A percentile compares a stretch with the other conserved stretches of the same genome.
These are phyloP conservation scores for Brassica balearica DNA, from an alignment of 441 rosid species.

Conservation along the genomic window DNA sequence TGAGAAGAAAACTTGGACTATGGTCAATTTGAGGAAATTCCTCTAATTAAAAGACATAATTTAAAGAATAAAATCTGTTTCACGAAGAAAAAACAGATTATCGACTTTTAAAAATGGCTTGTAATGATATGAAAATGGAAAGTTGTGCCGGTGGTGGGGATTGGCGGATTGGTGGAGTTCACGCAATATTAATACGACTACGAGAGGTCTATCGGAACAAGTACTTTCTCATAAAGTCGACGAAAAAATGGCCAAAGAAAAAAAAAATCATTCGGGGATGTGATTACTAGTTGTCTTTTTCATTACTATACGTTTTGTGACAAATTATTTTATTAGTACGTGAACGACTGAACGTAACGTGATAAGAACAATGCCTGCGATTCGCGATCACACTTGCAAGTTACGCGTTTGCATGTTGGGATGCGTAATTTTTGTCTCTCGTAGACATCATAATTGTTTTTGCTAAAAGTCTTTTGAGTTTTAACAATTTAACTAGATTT, in stretches of 20 bases:
- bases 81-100: too few relatives aligned
- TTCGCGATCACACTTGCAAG: neutral
- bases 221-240: conserved; percentile 19
- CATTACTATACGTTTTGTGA: neutral
- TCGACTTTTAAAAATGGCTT: neutral
- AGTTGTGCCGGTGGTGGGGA: conserved; percentile 32
- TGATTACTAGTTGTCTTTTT: neutral
- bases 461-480: too few relatives aligned
- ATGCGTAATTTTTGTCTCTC: neutral
- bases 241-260: neutral
- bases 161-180: conserved; percentile 14
- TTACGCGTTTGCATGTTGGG: neutral
- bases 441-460: neutral
- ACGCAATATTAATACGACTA: conserved; percentile 15
- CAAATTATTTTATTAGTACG: neutral
- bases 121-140: conserved; percentile 10
- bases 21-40: too few relatives aligned
- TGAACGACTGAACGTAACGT: conserved; percentile 18
- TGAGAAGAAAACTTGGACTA: too few relatives aligned
- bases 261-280: neutral
- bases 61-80: neutral
- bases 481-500: too few relatives aligned
- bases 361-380: conserved; percentile 13
- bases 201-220: neutral
- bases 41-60: neutral